Evolutionary conservation across 805 yeast genomes (phyloP), one percentile per base, ranked within the genome.

Genomic region (Starmerella vaccinii): DNA sequence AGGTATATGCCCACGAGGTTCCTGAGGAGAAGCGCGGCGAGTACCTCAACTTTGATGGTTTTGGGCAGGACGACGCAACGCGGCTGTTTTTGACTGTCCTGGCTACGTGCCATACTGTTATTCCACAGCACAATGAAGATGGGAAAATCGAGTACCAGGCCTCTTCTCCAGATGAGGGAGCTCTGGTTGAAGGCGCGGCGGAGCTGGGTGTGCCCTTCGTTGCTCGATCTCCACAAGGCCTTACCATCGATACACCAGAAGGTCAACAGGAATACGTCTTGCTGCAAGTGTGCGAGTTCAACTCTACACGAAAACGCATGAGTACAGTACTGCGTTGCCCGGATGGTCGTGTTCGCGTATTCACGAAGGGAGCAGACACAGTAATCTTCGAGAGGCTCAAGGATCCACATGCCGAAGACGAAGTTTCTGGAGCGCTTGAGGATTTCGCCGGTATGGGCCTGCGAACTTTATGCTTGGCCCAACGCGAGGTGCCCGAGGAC

Each of bases 131-230:
- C 18, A 75, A 74, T 53, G 80, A 59, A 1, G 61, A 61, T 32
- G 69, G 67, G 5, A 22, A 22, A n/a, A 81, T 92, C 56, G 89
- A 86, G 65, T 92, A 94, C 65, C 99, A 92, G 68, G 98, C 99
- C 1, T 96, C 98, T 0, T 89, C 97, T 0, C 98, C 98, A 0
- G 99, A 92, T 70, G 98, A 94, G 71, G 98, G 98, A 47, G 99
- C 99, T 0, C 73, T 92, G 54, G 99, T 92, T 2, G 88, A 89
- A 60, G 99, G 99, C 52, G 97, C 95, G 16, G 92, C 97, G 0
- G 73, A 72, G 61, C 70, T 90, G 43, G 97, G 97, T 0, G 92
- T 83, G 64, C 80, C 76, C 55, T 94, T 92, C 64, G 76, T 77
- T 7, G 79, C 87, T 43, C 82, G 99, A 69, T 80, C 80, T 45